Conservation (phyloP, 2,329 filamentous ascomycete genomes). For the Camillea tinctor region DNA sequence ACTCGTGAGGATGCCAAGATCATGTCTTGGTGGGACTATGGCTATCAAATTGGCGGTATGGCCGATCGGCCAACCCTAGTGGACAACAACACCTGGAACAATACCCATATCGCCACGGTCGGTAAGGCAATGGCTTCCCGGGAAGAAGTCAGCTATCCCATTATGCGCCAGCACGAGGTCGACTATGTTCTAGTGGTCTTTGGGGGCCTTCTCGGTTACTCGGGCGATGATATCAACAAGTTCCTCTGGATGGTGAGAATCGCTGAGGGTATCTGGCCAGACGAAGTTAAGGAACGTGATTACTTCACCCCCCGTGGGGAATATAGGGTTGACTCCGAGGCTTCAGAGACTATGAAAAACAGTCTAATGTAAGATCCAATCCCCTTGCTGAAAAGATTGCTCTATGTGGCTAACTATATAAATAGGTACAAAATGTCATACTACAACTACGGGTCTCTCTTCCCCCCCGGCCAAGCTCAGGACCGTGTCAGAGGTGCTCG, state of each 20-base stretch:
- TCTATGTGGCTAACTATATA: conserved; percentile 24
- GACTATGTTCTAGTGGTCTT: conserved; percentile 99
- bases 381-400: background rate
- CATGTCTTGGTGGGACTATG: conserved; percentile 99
- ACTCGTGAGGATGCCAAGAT: conserved; percentile 93
- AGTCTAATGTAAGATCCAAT: conserved; percentile 83
- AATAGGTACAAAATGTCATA: conserved; percentile 99
- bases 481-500: conserved; percentile 83
- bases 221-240: conserved; percentile 99
- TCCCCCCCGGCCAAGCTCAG: conserved; percentile 84
- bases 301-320: conserved; percentile 94
- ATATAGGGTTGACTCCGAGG: conserved; percentile 90
- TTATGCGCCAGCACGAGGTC: conserved; percentile 97
- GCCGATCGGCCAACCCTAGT: conserved; percentile 94
- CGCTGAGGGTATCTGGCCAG: conserved; percentile 99
- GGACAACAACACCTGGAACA: conserved; percentile 99
- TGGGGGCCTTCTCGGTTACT: conserved; percentile 92
- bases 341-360: conserved; percentile 97
- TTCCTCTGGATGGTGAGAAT: conserved; percentile 99
- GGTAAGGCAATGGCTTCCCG: conserved; percentile 98
- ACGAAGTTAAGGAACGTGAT: conserved; percentile 94
- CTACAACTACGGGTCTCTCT: conserved; percentile 92
- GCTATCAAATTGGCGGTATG: conserved; percentile 99
- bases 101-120: conserved; percentile 98
- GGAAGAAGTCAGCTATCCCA: conserved; percentile 97